A percentile compares a stretch with the other conserved stretches of the same genome.
Evolutionary conservation across 1,284 basidiomycete genomes (phyloP).

Genomic region (Sanguinoderma infundibulare): DNA sequence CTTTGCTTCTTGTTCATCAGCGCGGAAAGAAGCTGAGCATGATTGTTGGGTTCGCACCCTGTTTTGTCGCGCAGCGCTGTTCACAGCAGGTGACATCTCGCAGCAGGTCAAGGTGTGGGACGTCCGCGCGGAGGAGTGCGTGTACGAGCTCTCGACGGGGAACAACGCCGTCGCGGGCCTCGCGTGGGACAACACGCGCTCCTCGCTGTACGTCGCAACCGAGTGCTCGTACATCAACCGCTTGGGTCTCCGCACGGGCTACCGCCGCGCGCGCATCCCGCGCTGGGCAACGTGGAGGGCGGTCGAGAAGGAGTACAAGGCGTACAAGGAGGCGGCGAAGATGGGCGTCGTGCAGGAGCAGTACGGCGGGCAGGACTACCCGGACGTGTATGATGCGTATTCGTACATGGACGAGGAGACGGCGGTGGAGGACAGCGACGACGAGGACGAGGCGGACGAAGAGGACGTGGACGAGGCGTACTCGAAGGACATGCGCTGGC

Average conservation of each 20-base stretch:
- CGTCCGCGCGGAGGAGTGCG: constrained; percentile 35
- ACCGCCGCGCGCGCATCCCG: constrained; percentile 31
- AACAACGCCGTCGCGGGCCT: constrained; percentile 41
- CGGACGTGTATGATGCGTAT: constrained; percentile 15
- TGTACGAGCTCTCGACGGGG: constrained; percentile 47
- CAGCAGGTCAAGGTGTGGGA: constrained; percentile 45
- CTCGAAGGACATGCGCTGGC: constrained; percentile 35
- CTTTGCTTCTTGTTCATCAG: neutral
- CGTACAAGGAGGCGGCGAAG: constrained; percentile 8
- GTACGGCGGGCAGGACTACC: constrained; percentile 15
- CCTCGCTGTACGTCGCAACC: constrained; percentile 42
- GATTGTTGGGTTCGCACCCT: neutral
- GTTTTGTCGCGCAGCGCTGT: constrained; percentile 31
- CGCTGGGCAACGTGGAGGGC: constrained; percentile 24
- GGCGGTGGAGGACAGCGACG: constrained; percentile 12
- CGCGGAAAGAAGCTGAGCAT: neutral
- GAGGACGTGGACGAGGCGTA: constrained; percentile 27
- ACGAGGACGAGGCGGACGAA: constrained; percentile 12
- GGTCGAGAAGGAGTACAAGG: constrained; percentile 17
- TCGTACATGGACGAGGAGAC: constrained; percentile 10
- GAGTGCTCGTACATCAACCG: constrained; percentile 38
- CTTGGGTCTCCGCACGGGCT: constrained; percentile 37
- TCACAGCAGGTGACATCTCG: constrained; percentile 34
- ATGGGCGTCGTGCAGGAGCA: constrained; percentile 1
- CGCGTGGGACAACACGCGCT: constrained; percentile 37